Base-by-base conservation (phyloP, 768 basidiomycete species). In the Lactarius deliciosus region DNA sequence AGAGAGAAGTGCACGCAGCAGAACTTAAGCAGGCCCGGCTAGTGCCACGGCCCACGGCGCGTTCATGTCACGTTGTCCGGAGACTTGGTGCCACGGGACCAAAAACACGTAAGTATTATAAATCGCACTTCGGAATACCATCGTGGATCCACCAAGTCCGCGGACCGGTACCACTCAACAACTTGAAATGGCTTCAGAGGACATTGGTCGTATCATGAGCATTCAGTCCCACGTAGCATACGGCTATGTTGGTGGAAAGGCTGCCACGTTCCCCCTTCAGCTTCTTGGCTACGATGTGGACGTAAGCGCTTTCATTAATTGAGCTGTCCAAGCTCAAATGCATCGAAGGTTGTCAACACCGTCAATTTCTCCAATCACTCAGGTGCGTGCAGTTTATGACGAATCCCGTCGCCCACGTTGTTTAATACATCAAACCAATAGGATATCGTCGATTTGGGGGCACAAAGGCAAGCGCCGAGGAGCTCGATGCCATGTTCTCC, bases 331-430 rank as follows among this genome's bases (percentile, higher is more conserved):
- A 25, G 18, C 15, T 36, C 28, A 32, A 43, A 30, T 30, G 16
- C 60, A 34, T 30, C 64, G 54, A 74, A 92, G 90, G 84, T 90
- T 63, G 84, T 96, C 25, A 96, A 95, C 74, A 94, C 94, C 1
- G 96, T 98, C 43, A 91, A 97, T 73, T 98, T 91, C 75, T 92
- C 92, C 9, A 99, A 98, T 71, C 96, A 99, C 75, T 83, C 94
- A 7, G 95, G 94, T 91, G 63, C 63, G 81, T 72, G 5, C 18
- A 10, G 16, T 32, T 22, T 36, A 18, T 7, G 36, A 56, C 10
- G 34, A n/a, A 60, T 36, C 22, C 54, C 16, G 30, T 32, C 20
- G 34, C 55, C 22, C 30, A 47, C 32, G 56, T 38, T 34, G 36
- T 18, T n/a, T 32, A 40, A 38, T 41, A n/a, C 34, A 22, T 15